phyloP scores from a whole-genome alignment of 352 stramenopile species.

The Pseudoperonospora humuli region DNA sequence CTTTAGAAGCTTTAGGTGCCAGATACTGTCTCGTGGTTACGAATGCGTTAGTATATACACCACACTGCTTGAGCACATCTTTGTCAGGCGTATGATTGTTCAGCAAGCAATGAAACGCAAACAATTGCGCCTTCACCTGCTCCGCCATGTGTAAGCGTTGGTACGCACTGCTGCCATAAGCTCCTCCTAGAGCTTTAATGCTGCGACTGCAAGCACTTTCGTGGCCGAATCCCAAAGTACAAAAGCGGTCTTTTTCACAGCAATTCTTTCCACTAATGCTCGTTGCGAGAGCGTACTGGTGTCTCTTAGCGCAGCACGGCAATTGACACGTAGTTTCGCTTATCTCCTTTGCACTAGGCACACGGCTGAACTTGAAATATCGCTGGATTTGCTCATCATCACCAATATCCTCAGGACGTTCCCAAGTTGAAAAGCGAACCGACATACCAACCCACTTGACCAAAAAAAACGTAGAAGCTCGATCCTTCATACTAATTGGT shows the following conservation, averaged over 20 bases:
- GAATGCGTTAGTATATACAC: constrained; percentile 72
- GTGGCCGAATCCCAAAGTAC: constrained; percentile 66
- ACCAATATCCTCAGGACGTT: constrained; percentile 82
- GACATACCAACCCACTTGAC: constrained; percentile 85
- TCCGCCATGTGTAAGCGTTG: constrained; percentile 70
- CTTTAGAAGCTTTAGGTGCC: constrained; percentile 32
- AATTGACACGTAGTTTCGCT: constrained; percentile 76
- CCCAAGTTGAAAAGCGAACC: constrained; percentile 83
- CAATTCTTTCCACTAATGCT: constrained; percentile 34
- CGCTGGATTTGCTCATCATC: constrained; percentile 84
- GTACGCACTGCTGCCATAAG: constrained; percentile 62
- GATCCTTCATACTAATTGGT: constrained; percentile 25
- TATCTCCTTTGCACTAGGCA: constrained; percentile 80
- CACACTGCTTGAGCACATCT: constrained; percentile 83
- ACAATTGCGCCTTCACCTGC: constrained; percentile 83
- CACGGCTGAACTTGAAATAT: constrained; percentile 84
- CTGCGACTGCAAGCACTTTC: constrained; percentile 72
- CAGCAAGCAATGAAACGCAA: constrained; percentile 81
- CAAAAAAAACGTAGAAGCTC: constrained; percentile 71
- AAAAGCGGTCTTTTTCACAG: constrained; percentile 80
- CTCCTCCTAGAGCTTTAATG: constrained; percentile 55
- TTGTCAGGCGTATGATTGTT: constrained; percentile 84
- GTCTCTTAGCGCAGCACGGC: constrained; percentile 74
- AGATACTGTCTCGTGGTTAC: constrained; percentile 69
- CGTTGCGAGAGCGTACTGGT: constrained; percentile 48